Percentiles rank a stretch among this genome's conserved stretches.
Conservation (phyloP, 495 filamentous ascomycete species). For the Xylaria scruposa region DNA sequence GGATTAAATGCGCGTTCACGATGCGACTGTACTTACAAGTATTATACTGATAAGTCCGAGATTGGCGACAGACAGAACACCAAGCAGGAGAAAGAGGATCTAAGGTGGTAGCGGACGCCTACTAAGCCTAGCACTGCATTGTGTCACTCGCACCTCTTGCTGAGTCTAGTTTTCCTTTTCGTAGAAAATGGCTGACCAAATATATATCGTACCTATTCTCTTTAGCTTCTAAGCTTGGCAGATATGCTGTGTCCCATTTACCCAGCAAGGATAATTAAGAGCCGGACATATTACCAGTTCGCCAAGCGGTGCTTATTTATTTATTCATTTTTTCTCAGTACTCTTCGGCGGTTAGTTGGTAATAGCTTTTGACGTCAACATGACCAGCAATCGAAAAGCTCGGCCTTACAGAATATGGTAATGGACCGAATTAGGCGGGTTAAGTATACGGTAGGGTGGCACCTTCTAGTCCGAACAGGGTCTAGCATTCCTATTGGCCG, state of each 20-base stretch:
- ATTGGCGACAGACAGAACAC: not conserved
- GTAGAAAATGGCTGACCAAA: not conserved
- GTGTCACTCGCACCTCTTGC: not conserved
- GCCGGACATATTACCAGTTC: not conserved
- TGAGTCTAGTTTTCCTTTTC: not conserved
- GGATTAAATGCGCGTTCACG: too few species aligned
- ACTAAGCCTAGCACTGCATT: not conserved
- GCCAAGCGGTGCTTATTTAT: not conserved
- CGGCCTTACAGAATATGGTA: not conserved
- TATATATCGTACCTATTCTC: not conserved
- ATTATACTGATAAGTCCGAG: not conserved
- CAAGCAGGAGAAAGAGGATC: not conserved
- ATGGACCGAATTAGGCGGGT: conserved; percentile 6
- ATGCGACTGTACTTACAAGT: not conserved
- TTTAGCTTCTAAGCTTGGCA: not conserved
- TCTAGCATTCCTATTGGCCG: conserved; percentile 20
- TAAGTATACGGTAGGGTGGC: conserved; percentile 3
- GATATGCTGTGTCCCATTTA: conserved; percentile 6
- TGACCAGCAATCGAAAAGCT: not conserved
- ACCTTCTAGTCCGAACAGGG: conserved; percentile 22
- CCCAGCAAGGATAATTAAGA: conserved; percentile 10
- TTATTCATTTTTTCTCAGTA: not conserved
- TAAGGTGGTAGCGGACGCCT: not conserved
- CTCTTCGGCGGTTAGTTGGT: not conserved
- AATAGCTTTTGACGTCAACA: conserved; percentile 12